A percentile compares a stretch with the other conserved stretches of the same genome.
phyloP scores from a whole-genome alignment of 176 grass and related monocot species.

The Pharus latifolius region DNA sequence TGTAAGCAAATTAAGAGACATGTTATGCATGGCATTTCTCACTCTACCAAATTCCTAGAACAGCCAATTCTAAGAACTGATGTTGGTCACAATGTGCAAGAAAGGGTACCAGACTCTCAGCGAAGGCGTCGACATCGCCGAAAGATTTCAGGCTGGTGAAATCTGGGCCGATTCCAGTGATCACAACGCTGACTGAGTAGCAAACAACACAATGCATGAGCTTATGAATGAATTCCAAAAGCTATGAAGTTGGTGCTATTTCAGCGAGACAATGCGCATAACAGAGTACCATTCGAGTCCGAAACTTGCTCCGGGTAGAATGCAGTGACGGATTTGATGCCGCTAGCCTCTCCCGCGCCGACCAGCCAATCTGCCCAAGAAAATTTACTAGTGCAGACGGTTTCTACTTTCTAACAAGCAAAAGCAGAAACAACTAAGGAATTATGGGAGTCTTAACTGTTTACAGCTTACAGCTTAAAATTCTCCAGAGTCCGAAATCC shows the following conservation, averaged over 20 bases:
- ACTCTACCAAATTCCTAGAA: too few species aligned
- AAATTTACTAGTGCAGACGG: too few species aligned
- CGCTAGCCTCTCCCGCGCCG: constrained; percentile 46
- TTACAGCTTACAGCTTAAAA: too few species aligned
- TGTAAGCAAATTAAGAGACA: too few species aligned
- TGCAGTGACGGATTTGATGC: constrained; percentile 63
- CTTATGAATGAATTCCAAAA: neutral
- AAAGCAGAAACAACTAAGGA: too few species aligned
- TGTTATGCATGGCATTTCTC: too few species aligned
- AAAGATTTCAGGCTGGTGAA: constrained; percentile 94
- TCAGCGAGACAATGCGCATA: neutral
- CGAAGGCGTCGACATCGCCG: constrained; percentile 77
- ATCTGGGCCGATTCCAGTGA: constrained; percentile 86
- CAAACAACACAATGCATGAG: neutral
- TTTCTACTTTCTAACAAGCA: too few species aligned
- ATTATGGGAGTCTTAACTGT: too few species aligned
- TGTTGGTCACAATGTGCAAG: too few species aligned
- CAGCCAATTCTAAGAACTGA: too few species aligned
- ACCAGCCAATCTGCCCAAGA: constrained; percentile 56
- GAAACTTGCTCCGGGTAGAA: constrained; percentile 69
- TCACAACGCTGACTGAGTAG: constrained; percentile 74
- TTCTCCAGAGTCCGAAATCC: too few species aligned
- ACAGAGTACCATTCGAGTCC: constrained; percentile 46
- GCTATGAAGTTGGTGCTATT: neutral
- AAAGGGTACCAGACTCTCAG: constrained; percentile 74